Base-by-base conservation (phyloP, 495 filamentous ascomycete species). In the Annulohypoxylon moriforme region DNA sequence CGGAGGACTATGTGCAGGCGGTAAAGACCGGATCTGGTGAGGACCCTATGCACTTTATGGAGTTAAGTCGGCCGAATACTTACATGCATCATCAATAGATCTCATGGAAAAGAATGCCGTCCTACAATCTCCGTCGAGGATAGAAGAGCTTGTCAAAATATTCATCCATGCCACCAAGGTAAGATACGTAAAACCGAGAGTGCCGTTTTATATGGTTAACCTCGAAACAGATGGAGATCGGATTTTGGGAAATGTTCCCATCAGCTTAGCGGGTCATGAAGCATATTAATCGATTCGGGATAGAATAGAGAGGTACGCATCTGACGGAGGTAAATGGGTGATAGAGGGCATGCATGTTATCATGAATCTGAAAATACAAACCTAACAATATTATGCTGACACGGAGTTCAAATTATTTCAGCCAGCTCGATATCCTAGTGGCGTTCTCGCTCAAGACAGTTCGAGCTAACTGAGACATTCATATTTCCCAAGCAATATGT, bases 91-190 rank as follows among this genome's bases (percentile, higher is more conserved):
- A 34, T 63, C n/a, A 36, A 62, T 64, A 94, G 93, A 85, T 58
- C 81, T 94, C 16, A 80, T 96, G 14, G 93, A 95, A 75, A 83
- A 85, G 70, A 87, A 94, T 73, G 89, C 91, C 31, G 79, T 87
- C 18, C 80, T 89, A 9, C 90, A 94, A 67, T 93, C 91, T 4
- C 88, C 91, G 0, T 83, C 83, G 58, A 84, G 93, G 49, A 88
- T 97, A 73, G 93, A 96, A 61, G 91, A 96, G 76, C 80, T 97
- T 64, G 90, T 93, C 16, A 82, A 85, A 59, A 91, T 97, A 49
- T 97, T 97, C 77, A 87, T 94, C 50, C 91, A 93, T 69, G 92
- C 93, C 24, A 97, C 93, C 2, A 93, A 88, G 82, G 89, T 92
- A 73, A 79, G 84, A 69, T 27, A 18, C 24, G 6, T 57, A 3